A percentile compares a stretch with the other conserved stretches of the same genome.
phyloP scores from a whole-genome alignment of 2,329 filamentous ascomycete genomes.

The Coleophoma crateriformis region DNA sequence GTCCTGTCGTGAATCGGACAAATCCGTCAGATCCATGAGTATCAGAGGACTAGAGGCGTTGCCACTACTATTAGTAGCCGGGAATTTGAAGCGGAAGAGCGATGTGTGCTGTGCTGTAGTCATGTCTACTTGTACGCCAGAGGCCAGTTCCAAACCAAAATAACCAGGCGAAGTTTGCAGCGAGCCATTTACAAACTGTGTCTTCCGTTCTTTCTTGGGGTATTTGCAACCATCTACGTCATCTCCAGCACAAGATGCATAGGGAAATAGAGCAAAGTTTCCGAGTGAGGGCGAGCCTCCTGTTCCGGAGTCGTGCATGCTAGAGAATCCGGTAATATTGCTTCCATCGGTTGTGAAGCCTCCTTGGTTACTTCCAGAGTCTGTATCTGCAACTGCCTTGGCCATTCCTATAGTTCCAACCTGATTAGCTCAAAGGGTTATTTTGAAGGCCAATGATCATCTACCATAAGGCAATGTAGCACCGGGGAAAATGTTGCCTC shows the following conservation, averaged over 20 bases:
- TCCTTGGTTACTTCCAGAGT: constrained; percentile 45
- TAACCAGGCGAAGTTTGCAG: constrained; percentile 58
- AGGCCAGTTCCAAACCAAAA: constrained; percentile 54
- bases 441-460: background rate
- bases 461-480: constrained; percentile 45
- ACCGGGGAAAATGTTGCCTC: constrained; percentile 52
- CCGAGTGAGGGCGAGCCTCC: constrained; percentile 55
- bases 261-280: constrained; percentile 69
- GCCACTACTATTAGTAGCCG: constrained; percentile 31
- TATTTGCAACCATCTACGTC: constrained; percentile 58
- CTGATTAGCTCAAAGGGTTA: constrained; percentile 13
- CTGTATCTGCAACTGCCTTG: constrained; percentile 50
- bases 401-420: constrained; percentile 26
- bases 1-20: constrained; percentile 51
- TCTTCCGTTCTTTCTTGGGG: constrained; percentile 40
- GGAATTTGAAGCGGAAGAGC: constrained; percentile 61
- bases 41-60: constrained; percentile 46
- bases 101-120: constrained; percentile 59
- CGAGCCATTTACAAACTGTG: constrained; percentile 33
- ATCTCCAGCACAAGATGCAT: constrained; percentile 53
- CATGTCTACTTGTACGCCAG: constrained; percentile 58
- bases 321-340: constrained; percentile 23
- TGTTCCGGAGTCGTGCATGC: constrained; percentile 38
- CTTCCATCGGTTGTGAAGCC: constrained; percentile 46
- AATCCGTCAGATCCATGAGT: constrained; percentile 59